Percentiles rank a stretch among this genome's conserved stretches.
phyloP scores from a whole-genome alignment of 495 filamentous ascomycete genomes.

The Wilcoxina mikolae region DNA sequence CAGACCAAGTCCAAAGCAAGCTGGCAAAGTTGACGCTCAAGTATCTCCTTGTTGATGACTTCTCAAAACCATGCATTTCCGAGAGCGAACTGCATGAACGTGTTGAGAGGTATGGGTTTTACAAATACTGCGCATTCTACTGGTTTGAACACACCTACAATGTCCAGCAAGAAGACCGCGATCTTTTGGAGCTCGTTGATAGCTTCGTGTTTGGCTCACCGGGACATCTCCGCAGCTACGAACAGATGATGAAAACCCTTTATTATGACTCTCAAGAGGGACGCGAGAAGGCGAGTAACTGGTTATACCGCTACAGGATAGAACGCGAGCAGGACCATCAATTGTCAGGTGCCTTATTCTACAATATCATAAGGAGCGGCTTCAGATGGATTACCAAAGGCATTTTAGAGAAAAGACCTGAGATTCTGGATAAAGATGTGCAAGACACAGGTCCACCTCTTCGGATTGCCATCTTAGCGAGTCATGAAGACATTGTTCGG shows the following conservation, averaged over 20 bases:
- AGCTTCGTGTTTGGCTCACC: neutral
- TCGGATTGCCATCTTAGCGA: neutral
- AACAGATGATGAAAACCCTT: no score
- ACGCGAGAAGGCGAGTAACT: neutral
- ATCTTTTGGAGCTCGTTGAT: neutral
- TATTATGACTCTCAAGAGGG: no score
- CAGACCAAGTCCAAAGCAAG: neutral
- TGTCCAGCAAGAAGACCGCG: neutral
- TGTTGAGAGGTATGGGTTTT: neutral
- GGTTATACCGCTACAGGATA: neutral
- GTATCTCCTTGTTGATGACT: neutral
- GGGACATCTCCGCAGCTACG: neutral
- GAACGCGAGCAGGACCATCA: neutral
- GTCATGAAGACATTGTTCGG: neutral
- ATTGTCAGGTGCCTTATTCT: neutral
- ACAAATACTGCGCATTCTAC: neutral
- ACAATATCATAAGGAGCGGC: neutral
- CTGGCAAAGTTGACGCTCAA: neutral
- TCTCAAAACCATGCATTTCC: neutral
- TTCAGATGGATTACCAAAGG: neutral
- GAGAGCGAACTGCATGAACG: neutral
- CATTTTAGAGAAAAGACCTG: neutral
- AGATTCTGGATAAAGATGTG: neutral
- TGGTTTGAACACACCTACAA: neutral
- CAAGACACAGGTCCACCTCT: neutral